These are phyloP conservation scores for Phanerochaete sordida DNA, from an alignment of 768 basidiomycete genomes.

Conservation along the genomic window DNA sequence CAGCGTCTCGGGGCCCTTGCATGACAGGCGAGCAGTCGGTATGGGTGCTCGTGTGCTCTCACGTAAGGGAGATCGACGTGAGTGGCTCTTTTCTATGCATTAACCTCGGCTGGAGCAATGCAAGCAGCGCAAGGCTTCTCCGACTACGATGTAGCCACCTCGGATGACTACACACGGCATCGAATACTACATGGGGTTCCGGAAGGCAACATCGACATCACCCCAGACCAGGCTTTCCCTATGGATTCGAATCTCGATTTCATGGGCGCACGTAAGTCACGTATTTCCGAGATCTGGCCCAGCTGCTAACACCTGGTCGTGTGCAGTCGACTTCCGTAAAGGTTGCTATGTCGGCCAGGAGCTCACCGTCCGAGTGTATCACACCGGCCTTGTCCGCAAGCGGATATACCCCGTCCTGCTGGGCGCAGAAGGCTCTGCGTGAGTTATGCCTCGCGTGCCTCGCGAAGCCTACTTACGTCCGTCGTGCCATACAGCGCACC, in stretches of 20 bases:
- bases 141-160: conserved; percentile 49
- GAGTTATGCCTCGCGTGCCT: conserved; percentile 12
- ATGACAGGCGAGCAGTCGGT: conserved; percentile 67
- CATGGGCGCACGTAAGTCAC: conserved; percentile 83
- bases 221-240: conserved; percentile 77
- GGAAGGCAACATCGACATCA: conserved; percentile 78
- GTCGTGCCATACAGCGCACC: background rate
- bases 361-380: conserved; percentile 93
- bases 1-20: conserved; percentile 42
- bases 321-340: conserved; percentile 89
- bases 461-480: background rate
- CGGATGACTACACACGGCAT: conserved; percentile 69
- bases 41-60: conserved; percentile 78
- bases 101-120: conserved; percentile 3
- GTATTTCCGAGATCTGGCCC: background rate
- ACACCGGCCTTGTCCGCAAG: conserved; percentile 89
- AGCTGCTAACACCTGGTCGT: conserved; percentile 7
- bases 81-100: conserved; percentile 30
- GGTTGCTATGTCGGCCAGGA: conserved; percentile 99
- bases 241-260: conserved; percentile 94
- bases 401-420: conserved; percentile 81
- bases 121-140: conserved; percentile 47
- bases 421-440: conserved; percentile 36
- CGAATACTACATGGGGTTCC: conserved; percentile 82
- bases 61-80: conserved; percentile 69